Base-by-base conservation (phyloP, 108 stramenopile genomes). In the Epipyxis sp. region DNA sequence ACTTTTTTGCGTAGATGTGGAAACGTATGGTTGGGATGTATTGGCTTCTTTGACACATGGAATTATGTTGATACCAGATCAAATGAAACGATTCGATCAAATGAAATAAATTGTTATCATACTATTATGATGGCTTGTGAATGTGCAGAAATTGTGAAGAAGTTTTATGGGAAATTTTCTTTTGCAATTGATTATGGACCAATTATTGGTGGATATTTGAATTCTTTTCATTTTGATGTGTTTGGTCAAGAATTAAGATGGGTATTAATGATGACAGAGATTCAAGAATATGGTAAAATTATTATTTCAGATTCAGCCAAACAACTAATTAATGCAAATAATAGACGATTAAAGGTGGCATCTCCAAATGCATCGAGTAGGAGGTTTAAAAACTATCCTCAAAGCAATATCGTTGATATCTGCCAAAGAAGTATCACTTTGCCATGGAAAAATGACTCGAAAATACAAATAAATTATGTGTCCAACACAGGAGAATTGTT, bases 211-310 rank as follows among this genome's bases (percentile, higher is more conserved):
- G 71, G 71, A 29, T 74, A 43, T 37, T 3, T 37, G 20, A 37
- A 34, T 27, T 46, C 46, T 34, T 39, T 32, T 10, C 44, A 46
- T 37, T 74, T 74, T 42, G 35, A 74, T 35, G 6, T 74, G 3
- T 74, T 30, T 37, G 71, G 71, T 6, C 71, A 46, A 42, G 71
- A 74, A 42, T 6, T 74, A 10, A 37, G 44, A n/a, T 74, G 6
- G 34, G 32, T 74, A 10, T 42, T 74, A 16, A 16, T 10, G 6
- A 42, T 74, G 71, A 65, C 35, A 29, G 61, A 65, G 6, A 10
- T 65, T 6, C 34, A 65, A 65, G 13, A 65, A 29, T 65, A 13
- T 37, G 61, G 61, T 6, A 29, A 65, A 10, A 65, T 65, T 37
- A 65, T 35, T 37, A 37, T 65, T 37, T 3, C 13, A 37, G 61